phyloP scores from a whole-genome alignment of 495 filamentous ascomycete species.

The Friedmanniomyces endolithicus region DNA sequence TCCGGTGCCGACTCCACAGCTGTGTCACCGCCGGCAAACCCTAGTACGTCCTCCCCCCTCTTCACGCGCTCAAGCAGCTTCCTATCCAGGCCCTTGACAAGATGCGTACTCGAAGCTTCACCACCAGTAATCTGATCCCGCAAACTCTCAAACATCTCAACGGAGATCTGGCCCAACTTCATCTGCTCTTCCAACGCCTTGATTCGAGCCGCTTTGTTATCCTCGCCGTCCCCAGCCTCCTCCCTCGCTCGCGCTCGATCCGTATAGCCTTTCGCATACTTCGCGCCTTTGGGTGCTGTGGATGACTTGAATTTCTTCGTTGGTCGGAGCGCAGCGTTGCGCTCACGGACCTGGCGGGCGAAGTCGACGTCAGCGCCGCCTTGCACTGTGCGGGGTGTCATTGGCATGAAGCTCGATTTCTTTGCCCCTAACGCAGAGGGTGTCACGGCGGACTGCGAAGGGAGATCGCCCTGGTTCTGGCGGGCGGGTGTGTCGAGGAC shows the following conservation, averaged over 20 bases:
- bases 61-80: conserved; percentile 61
- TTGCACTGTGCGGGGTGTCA: conserved; percentile 50
- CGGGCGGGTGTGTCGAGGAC: conserved; percentile 40
- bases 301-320: conserved; percentile 59
- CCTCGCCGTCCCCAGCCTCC: conserved; percentile 41
- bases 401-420: conserved; percentile 26
- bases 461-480: conserved; percentile 25
- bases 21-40: not conserved
- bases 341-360: conserved; percentile 72
- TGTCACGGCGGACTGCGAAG: conserved; percentile 25
- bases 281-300: conserved; percentile 66
- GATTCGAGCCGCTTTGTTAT: conserved; percentile 51
- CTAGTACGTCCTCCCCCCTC: conserved; percentile 33
- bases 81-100: conserved; percentile 86
- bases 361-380: conserved; percentile 50
- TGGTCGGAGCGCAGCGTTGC: conserved; percentile 42
- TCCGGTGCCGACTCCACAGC: conserved; percentile 27
- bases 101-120: conserved; percentile 63
- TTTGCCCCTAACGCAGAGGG: conserved; percentile 28
- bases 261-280: conserved; percentile 64
- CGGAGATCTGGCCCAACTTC: conserved; percentile 71
- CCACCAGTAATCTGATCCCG: conserved; percentile 69
- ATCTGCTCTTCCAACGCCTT: conserved; percentile 70
- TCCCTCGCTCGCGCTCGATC: conserved; percentile 58
- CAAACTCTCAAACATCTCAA: conserved; percentile 57